Percentiles rank a stretch among this genome's conserved stretches.
phyloP scores from a whole-genome alignment of 768 basidiomycete genomes.

The Suillus paluster region DNA sequence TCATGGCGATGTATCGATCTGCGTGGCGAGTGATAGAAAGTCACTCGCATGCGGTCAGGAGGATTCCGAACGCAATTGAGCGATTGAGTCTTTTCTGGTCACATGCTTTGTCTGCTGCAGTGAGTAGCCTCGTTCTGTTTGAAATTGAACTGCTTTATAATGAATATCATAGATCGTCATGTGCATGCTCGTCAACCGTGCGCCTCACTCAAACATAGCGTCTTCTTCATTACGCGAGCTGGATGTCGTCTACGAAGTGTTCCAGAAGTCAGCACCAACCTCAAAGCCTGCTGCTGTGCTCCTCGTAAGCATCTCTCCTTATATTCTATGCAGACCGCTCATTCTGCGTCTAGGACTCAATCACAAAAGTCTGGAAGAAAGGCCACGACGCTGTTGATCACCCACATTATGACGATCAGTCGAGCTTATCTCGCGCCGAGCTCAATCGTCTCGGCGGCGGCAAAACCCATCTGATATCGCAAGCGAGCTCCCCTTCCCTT shows the following conservation, averaged over 20 bases:
- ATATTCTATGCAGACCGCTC: neutral
- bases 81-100: conserved; percentile 67
- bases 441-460: conserved; percentile 59
- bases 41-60: conserved; percentile 47
- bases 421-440: conserved; percentile 44
- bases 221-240: conserved; percentile 53
- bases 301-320: conserved; percentile 38
- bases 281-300: conserved; percentile 51
- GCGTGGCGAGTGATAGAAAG: conserved; percentile 67
- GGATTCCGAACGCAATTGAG: conserved; percentile 44
- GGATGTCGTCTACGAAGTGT: conserved; percentile 46
- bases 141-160: neutral
- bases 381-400: conserved; percentile 46
- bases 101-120: conserved; percentile 64
- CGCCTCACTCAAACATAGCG: conserved; percentile 53
- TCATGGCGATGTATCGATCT: conserved; percentile 73
- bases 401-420: conserved; percentile 26
- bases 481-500: neutral
- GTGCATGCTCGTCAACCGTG: conserved; percentile 56
- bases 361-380: conserved; percentile 47
- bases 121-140: conserved; percentile 36
- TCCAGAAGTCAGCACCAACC: conserved; percentile 49
- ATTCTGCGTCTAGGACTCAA: conserved; percentile 37
- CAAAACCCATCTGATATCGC: conserved; percentile 49
- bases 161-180: conserved; percentile 52